Conservation (phyloP, 306 rosid species). For the Senna tora region DNA sequence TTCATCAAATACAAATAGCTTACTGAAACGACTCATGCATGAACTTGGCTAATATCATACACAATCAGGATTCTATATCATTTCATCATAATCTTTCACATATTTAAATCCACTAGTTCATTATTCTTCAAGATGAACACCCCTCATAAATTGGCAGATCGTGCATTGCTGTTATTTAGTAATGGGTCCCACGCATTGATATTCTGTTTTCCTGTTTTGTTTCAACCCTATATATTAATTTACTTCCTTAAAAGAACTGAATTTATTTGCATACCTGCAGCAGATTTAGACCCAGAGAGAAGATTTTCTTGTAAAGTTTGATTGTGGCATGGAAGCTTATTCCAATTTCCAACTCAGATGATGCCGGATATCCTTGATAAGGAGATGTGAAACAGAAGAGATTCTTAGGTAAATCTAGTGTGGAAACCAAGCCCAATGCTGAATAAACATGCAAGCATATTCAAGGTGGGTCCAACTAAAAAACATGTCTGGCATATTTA, state of each 20-base stretch:
- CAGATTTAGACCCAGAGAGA: conserved; percentile 30
- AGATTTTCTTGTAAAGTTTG: conserved; percentile 29
- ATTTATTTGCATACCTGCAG: conserved; percentile 11
- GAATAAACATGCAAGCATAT: not conserved
- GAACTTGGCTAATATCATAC: not conserved
- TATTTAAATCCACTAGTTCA: not conserved
- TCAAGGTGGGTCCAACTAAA: not conserved
- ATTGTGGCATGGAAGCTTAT: conserved; percentile 7
- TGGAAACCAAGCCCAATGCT: not conserved
- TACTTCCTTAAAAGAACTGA: conserved; percentile 19
- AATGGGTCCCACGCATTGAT: not conserved
- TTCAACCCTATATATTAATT: not conserved
- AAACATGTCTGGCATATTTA: not conserved
- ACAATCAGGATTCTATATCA: not conserved
- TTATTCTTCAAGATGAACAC: not conserved
- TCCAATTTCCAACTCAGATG: too few relatives aligned
- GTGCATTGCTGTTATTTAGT: not conserved
- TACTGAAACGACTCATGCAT: not conserved
- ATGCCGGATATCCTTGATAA: conserved; percentile 63
- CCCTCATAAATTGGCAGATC: not conserved
- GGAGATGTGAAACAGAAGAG: conserved; percentile 47
- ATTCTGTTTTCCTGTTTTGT: conserved; percentile 13
- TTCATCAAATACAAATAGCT: not conserved
- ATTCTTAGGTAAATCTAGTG: not conserved
- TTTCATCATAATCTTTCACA: not conserved